Base-by-base conservation (phyloP, 139 green algal genomes). In the Axilococcus clingmanii region DNA sequence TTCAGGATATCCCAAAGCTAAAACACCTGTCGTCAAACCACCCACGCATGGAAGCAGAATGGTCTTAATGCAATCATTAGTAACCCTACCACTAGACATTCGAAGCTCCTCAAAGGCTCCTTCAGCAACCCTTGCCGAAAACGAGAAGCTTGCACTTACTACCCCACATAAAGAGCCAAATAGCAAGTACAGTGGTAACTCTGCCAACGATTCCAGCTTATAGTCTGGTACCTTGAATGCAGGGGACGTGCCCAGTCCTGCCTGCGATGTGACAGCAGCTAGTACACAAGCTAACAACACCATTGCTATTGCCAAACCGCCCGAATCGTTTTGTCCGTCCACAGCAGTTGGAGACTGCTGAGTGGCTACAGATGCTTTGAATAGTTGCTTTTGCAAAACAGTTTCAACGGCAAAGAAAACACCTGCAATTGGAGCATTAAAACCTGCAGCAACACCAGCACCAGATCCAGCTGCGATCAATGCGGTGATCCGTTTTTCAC, bases 331-430 rank as follows among this genome's bases (percentile, higher is more conserved):
- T 17, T 30, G 14, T 15, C 28, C 20, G 7, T 46, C 16, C 14
- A 16, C 47, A 16, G 48, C 16, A 7, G 17, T 40, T 12, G 12
- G 22, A 16, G 20, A 24, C 8, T 22, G 12, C 12, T 40, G 12
- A 20, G 45, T 37, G 16, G 20, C 19, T 5, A 32, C 29, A 12
- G 14, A 34, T 28, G 24, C 36, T 20, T 33, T 35, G 11, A 49
- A 12, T 30, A 49, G 12, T 32, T 63, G 52, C 22, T 35, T 30
- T n/a, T 72, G 69, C 41, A 93, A 65, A 32, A 94, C 82, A 34
- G 80, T 91, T 70, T 94, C 86, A 4, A 96, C 72, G 7, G 87
- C 90, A 57, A 96, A 97, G 50, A 97, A 89, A 1, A 91, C 82
- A 5, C 87, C 89, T 3, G 82, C 66, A 7, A 96, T 86, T 0